Evolutionary conservation across 345 rosid species (phyloP).

Genomic region (Melaleuca alternifolia): DNA sequence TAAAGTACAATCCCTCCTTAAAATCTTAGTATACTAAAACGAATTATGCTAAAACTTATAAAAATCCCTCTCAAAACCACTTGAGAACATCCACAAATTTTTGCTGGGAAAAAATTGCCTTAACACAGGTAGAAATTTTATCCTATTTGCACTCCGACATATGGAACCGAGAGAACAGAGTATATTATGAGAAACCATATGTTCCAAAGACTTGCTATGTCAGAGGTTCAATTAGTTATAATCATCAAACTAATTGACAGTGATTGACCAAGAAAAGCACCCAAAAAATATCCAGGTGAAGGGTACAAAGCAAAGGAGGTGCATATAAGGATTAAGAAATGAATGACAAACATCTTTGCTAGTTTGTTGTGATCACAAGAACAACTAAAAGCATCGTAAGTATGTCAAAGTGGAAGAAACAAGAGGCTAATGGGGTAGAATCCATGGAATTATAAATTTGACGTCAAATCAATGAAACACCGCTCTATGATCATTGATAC

Average conservation of each 20-base stretch:
- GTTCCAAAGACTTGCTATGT: background rate
- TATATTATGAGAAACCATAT: background rate
- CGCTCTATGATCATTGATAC: background rate
- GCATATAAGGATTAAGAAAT: too few species aligned
- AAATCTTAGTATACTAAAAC: background rate
- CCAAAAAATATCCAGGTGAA: background rate
- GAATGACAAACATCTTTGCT: background rate
- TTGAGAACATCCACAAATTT: background rate
- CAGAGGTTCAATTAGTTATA: background rate
- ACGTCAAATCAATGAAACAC: background rate
- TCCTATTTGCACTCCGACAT: background rate
- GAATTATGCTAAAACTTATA: background rate
- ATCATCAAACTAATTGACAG: background rate
- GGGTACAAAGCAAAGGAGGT: background rate
- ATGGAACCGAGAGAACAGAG: background rate
- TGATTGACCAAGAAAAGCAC: background rate
- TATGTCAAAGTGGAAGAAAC: background rate
- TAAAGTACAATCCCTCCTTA: background rate
- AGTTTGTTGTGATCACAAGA: background rate
- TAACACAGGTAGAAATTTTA: background rate
- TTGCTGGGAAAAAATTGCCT: background rate
- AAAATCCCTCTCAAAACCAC: background rate
- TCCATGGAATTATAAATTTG: background rate
- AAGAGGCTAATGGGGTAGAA: background rate
- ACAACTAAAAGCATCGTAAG: background rate